phyloP scores from a whole-genome alignment of 768 basidiomycete species.

The Butyriboletus loyo region DNA sequence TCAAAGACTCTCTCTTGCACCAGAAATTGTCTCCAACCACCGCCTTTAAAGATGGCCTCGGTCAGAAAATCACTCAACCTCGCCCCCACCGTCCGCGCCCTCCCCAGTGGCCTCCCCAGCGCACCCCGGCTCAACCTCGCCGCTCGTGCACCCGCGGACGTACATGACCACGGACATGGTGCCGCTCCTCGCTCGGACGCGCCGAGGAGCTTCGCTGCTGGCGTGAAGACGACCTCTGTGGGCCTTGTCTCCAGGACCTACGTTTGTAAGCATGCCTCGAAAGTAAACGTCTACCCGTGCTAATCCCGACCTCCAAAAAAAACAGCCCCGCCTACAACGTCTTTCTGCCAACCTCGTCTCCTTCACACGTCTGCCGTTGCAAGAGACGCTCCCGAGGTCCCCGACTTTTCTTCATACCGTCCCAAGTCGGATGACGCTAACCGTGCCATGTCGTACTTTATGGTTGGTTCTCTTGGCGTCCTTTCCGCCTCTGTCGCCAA shows the following conservation, averaged over 20 bases:
- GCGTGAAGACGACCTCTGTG: slow-evolving; percentile 43
- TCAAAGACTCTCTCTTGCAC: neutral
- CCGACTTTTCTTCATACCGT: slow-evolving; percentile 85
- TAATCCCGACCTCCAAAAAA: slow-evolving; percentile 12
- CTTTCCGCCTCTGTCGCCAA: slow-evolving; percentile 94
- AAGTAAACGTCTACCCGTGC: slow-evolving; percentile 3
- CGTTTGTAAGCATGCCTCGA: slow-evolving; percentile 46
- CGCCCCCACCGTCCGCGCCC: slow-evolving; percentile 73
- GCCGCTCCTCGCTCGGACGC: slow-evolving; percentile 56
- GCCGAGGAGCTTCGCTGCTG: slow-evolving; percentile 61
- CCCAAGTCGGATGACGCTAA: slow-evolving; percentile 60
- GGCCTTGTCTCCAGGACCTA: slow-evolving; percentile 67
- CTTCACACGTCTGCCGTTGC: slow-evolving; percentile 72
- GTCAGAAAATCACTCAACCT: slow-evolving; percentile 82
- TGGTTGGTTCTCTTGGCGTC: slow-evolving; percentile 89
- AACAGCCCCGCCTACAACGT: slow-evolving; percentile 49
- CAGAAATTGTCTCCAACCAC: slow-evolving; percentile 3
- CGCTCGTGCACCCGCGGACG: slow-evolving; percentile 57
- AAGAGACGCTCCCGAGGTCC: slow-evolving; percentile 77
- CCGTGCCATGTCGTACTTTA: slow-evolving; percentile 82
- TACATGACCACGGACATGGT: slow-evolving; percentile 59
- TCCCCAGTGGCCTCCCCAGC: slow-evolving; percentile 76
- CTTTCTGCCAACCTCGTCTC: slow-evolving; percentile 61
- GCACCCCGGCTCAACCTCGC: slow-evolving; percentile 74
- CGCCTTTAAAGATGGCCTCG: slow-evolving; percentile 58